A percentile compares a stretch with the other conserved stretches of the same genome.
Evolutionary conservation across 306 rosid species (phyloP).

Genomic region (Pyrus pyrifolia): DNA sequence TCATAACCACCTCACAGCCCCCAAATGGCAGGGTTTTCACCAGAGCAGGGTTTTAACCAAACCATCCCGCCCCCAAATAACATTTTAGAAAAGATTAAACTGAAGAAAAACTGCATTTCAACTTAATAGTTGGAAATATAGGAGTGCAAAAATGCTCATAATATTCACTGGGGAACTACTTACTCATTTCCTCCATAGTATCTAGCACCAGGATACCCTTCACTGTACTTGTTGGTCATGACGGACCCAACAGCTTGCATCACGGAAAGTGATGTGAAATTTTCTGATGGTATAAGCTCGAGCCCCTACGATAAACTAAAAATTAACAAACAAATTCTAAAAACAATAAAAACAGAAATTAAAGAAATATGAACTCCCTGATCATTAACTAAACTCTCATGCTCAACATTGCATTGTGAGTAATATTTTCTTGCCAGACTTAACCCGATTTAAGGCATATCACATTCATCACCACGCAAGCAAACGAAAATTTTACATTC

Average conservation of each 20-base stretch:
- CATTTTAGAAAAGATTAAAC: neutral
- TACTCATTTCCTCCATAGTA: constrained; percentile 95
- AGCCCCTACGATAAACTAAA: constrained; percentile 39
- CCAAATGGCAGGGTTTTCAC: no score
- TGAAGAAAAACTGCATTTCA: neutral
- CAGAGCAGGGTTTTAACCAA: no score
- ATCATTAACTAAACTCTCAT: neutral
- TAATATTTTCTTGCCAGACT: neutral
- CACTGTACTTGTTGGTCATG: constrained; percentile 89
- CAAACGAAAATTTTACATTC: neutral
- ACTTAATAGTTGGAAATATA: neutral
- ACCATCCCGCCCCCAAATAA: no score
- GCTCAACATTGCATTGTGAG: neutral
- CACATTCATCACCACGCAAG: neutral
- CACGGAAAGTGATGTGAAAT: constrained; percentile 77
- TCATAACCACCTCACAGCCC: no score
- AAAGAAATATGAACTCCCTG: neutral
- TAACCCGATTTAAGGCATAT: neutral
- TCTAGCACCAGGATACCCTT: constrained; percentile 95
- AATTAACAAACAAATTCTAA: neutral
- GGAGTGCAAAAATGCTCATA: neutral
- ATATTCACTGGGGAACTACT: constrained; percentile 18
- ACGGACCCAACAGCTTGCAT: constrained; percentile 97
- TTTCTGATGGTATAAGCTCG: constrained; percentile 85
- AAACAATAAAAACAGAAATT: neutral